Evolutionary conservation across 2,329 filamentous ascomycete species (phyloP), one percentile per base, ranked within the genome.

Genomic region (Cercospora sp.): DNA sequence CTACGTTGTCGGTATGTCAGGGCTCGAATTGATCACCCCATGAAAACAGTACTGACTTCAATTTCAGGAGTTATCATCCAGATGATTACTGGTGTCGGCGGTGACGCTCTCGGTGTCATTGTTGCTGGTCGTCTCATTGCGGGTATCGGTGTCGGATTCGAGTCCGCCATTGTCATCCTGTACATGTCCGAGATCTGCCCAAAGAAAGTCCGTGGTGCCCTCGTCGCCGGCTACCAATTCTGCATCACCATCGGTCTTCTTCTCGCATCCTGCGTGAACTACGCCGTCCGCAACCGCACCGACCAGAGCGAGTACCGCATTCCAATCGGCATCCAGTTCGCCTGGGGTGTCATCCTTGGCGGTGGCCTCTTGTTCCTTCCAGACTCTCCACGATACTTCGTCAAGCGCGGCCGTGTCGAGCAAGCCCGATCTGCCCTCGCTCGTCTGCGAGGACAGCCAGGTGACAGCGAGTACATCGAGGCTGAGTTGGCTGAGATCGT

Each of bases 201-300:
- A 12, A 66, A 69, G 59, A 77, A 78, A 67, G 89, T 95, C 72
- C 88, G 91, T 76, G 91, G 91, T 76, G 89, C 91, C 65, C 86
- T 94, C 61, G 91, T 94, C n/a, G 88, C 90, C 1, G 90, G 90
- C 4, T 94, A 94, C 83, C 91, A 94, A 78, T 93, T 93, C 84
- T 92, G 89, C 79, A 90, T 94, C 79, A 94, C 91, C 69, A 86
- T 94, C 71, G 92, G 92, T 81, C 71, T 79, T 18, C 71, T 79
- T 16, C 83, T 94, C 75, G 91, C 91, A 23, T 87, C 91, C 1
- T 88, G 88, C 74, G 88, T 95, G 74, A 87, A 90, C 80, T 93
- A 95, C 79, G 89, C 80, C 62, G 91, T 89, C 66, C 80, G 92
- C 79, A 75, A 88, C 73, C 84, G 86, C 72, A 77, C 74, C 16